Conservation (phyloP, 495 filamentous ascomycete species). For the Penicillium ucsense region DNA sequence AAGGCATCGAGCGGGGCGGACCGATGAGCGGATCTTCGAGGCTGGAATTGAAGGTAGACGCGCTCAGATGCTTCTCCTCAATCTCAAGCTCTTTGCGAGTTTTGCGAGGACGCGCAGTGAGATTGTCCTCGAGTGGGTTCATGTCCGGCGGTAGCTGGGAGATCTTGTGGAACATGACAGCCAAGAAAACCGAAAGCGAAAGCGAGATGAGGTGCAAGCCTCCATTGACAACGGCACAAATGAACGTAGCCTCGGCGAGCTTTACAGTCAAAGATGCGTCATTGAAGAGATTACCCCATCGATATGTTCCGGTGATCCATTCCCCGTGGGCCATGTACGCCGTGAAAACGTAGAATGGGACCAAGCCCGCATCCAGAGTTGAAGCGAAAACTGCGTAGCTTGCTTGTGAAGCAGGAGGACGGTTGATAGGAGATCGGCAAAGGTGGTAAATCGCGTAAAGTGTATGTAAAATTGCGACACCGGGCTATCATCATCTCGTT, state of each 20-base stretch:
- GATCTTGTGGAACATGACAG: slow-evolving; percentile 71
- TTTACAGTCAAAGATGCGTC: slow-evolving; percentile 35
- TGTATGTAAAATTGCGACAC: slow-evolving; percentile 57
- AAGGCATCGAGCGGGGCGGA: slow-evolving; percentile 54
- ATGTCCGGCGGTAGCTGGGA: slow-evolving; percentile 74
- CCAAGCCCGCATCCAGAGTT: slow-evolving; percentile 56
- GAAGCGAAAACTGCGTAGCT: slow-evolving; percentile 78
- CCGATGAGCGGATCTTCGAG: slow-evolving; percentile 52
- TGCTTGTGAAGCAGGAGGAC: slow-evolving; percentile 66
- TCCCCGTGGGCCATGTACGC: slow-evolving; percentile 45
- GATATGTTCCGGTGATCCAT: slow-evolving; percentile 29
- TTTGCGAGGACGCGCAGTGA: slow-evolving; percentile 71
- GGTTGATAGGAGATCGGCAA: slow-evolving; percentile 49
- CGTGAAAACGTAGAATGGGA: slow-evolving; percentile 71
- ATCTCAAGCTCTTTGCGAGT: slow-evolving; percentile 61
- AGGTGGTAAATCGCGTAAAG: slow-evolving; percentile 75
- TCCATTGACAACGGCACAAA: slow-evolving; percentile 48
- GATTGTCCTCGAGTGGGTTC: slow-evolving; percentile 80
- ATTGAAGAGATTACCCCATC: slow-evolving; percentile 56
- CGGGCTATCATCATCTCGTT: slow-evolving; percentile 41
- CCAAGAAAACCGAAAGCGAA: slow-evolving; percentile 58
- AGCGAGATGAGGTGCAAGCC: slow-evolving; percentile 63
- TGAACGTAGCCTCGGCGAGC: slow-evolving; percentile 55
- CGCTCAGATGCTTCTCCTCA: slow-evolving; percentile 43
- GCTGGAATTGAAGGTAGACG: slow-evolving; percentile 44